Conservation (phyloP, 2,329 filamentous ascomycete genomes). For the Nothomitra cinnamomea region DNA sequence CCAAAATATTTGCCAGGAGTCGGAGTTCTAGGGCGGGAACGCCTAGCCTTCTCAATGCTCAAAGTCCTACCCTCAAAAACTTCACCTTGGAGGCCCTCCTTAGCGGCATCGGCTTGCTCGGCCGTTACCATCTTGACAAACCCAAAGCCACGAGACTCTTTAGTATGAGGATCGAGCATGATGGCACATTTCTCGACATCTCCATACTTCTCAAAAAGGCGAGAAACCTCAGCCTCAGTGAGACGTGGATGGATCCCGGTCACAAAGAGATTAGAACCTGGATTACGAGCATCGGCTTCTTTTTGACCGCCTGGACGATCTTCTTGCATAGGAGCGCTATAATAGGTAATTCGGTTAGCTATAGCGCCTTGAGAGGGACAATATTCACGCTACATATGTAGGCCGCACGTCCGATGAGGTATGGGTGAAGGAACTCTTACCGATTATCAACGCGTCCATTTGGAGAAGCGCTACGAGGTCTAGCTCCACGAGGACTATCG, state of each 20-base stretch:
- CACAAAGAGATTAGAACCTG: constrained; percentile 95
- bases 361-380: not conserved
- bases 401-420: not conserved
- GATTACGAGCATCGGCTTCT: constrained; percentile 67
- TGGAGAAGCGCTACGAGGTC: constrained; percentile 47
- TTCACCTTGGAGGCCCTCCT: constrained; percentile 89
- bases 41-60: constrained; percentile 97
- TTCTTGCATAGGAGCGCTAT: constrained; percentile 30
- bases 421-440: constrained; percentile 20
- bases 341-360: constrained; percentile 9
- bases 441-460: constrained; percentile 37
- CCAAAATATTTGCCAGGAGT: constrained; percentile 99
- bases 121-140: constrained; percentile 98
- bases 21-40: constrained; percentile 82
- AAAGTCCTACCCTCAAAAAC: constrained; percentile 87
- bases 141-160: constrained; percentile 95
- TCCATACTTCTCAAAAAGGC: constrained; percentile 96
- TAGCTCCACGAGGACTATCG: constrained; percentile 34
- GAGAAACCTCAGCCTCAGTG: constrained; percentile 74
- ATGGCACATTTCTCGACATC: constrained; percentile 99
- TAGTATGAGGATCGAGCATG: constrained; percentile 96
- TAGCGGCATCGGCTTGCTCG: constrained; percentile 90
- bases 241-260: constrained; percentile 93
- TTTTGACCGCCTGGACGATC: constrained; percentile 28
- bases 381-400: not conserved